Base-by-base conservation (phyloP, 2,329 filamentous ascomycete genomes). In the Chaetothyriales sp. region DNA sequence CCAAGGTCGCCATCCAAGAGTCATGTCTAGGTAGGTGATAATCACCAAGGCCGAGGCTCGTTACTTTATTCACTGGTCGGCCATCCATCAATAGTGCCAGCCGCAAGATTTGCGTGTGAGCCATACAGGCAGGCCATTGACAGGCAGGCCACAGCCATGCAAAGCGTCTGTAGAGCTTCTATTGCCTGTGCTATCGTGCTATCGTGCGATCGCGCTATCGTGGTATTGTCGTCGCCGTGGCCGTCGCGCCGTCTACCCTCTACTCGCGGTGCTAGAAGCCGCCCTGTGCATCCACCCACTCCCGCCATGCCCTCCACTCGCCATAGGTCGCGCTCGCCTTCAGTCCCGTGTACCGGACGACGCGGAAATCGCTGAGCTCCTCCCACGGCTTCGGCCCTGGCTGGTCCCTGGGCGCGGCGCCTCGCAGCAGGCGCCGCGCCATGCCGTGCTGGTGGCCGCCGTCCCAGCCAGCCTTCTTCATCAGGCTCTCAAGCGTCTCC, bases 381-480 rank as follows among this genome's bases (percentile, higher is more conserved):
- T 77, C 77, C 90, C 89, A 97, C 62, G 50, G 58, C 51, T 52
- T 55, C 25, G 47, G 49, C 13, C 33, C 43, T 18, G 47, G 51
- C 53, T 60, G 49, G 48, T 56, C 50, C 54, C 58, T 40, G 44
- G 55, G 50, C 18, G 50, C 76, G 50, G 72, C 62, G 64, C 63
- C 66, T 47, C 69, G 61, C 1, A 69, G 59, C 10, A 72, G 58
- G 48, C 67, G 62, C 51, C 67, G 64, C 8, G 67, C 62, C 43
- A 66, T 58, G 46, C 65, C 63, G 43, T 56, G 52, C 15, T 56
- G 49, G 44, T 62, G 70, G 45, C 70, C 67, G 1, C 88, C 89
- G 53, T 77, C 77, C 89, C 89, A 98, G 1, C 92, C 92, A 0
- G 89, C 89, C 75, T 98, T 98, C 54, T 87, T 77, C 83, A 95